Evolutionary conservation across 2,329 filamentous ascomycete genomes (phyloP), one percentile per base, ranked within the genome.

Genomic region (Plenodomus biglobosus): DNA sequence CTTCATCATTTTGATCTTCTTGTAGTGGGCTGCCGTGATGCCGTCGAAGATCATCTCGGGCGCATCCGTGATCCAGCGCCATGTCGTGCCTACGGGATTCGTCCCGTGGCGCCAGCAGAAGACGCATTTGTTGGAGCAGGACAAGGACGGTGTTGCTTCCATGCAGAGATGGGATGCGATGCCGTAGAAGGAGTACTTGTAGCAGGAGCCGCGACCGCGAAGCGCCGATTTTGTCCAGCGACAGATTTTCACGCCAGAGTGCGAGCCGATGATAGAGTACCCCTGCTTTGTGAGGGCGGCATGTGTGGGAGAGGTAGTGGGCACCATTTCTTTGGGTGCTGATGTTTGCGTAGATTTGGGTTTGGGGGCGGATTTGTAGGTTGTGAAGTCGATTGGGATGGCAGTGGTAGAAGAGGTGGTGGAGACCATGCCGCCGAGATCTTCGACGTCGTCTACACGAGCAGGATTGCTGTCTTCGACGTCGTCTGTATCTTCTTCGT

Each of bases 41-140:
- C 92, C 92, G 32, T 87, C 77, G 67, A 96, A 96, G 61, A 97
- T 95, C 62, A 91, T 73, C 19, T 96, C 87, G 0, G 92, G 92
- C 0, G 90, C 86, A 67, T 97, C 94, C 22, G 96, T 90, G 42
- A 92, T 84, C 92, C 92, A 99, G 52, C 92, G 86, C 92, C 94
- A 97, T 3, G 88, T 95, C 2, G 94, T 97, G 40, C 92, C 92
- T 0, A 97, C 94, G 0, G 92, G 92, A 69, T 97, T 99, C 0
- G 94, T 97, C 44, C 92, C 94, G 68, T 97, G 94, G 6, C 94
- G 86, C 94, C 92, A 99, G 80, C 92, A 99, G 73, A 97, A 99
- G 58, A 99, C 90, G 72, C 94, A 97, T 72, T 99, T 97, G 77
- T 97, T 97, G 54, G 88, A 94, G 79, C 92, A 99, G 8, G 90